Evolutionary conservation across 352 stramenopile genomes (phyloP).

Genomic region (Pythium oligandrum): DNA sequence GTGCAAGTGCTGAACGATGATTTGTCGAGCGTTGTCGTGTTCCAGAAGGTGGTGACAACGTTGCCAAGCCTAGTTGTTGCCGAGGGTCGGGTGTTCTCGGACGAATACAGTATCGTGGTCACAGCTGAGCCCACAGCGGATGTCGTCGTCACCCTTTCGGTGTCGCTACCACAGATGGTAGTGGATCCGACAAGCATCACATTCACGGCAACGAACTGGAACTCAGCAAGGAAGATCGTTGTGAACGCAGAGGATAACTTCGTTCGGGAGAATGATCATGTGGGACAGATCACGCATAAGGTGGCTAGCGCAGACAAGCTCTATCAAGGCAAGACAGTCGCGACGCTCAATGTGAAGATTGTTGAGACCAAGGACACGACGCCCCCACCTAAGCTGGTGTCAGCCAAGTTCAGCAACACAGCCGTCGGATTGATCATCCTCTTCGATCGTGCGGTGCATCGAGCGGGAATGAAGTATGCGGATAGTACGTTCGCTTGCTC

Average conservation of each 20-base stretch:
- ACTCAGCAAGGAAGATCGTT: conserved; percentile 31
- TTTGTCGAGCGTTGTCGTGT: conserved; percentile 33
- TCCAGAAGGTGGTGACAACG: conserved; percentile 32
- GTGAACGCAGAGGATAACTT: conserved; percentile 48
- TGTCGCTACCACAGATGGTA: conserved; percentile 33
- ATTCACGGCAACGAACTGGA: conserved; percentile 46
- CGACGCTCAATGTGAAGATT: conserved; percentile 36
- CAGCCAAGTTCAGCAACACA: conserved; percentile 48
- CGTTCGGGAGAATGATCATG: conserved; percentile 36
- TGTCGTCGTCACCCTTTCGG: conserved; percentile 26
- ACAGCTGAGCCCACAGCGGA: conserved; percentile 34
- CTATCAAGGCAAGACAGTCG: conserved; percentile 26
- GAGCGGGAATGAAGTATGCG: conserved; percentile 13
- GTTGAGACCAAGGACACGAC: conserved; percentile 59
- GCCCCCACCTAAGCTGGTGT: conserved; percentile 44
- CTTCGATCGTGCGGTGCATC: conserved; percentile 48
- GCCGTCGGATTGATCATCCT: conserved; percentile 33
- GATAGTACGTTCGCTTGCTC: conserved; percentile 39
- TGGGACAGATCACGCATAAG: conserved; percentile 21
- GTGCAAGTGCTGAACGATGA: conserved; percentile 59
- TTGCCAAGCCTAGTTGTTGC: conserved; percentile 38
- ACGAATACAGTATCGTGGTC: conserved; percentile 46
- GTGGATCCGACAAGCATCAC: conserved; percentile 27
- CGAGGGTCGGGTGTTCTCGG: conserved; percentile 36
- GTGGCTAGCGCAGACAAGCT: conserved; percentile 25